Evolutionary conservation across 129 eudicot species (phyloP).

Genomic region (Sambucus nigra): DNA sequence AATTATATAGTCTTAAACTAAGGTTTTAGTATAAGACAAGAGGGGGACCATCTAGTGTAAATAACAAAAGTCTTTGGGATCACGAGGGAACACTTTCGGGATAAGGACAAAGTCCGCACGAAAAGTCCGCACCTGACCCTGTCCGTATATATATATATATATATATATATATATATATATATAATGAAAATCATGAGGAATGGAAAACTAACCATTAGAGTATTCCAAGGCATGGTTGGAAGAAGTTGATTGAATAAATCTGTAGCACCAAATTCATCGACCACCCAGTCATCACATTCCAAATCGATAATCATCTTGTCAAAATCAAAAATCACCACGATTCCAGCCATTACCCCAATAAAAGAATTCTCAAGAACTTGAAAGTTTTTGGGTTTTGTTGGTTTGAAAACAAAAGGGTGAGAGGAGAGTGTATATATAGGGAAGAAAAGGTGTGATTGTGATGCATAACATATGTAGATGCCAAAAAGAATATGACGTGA

Average conservation of each 20-base stretch:
- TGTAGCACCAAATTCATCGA: slow-evolving; percentile 46
- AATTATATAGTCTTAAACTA: too few relatives aligned
- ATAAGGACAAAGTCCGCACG: too few relatives aligned
- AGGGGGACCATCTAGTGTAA: too few relatives aligned
- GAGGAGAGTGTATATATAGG: slow-evolving; percentile 29
- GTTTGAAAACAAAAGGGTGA: not conserved
- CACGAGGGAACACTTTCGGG: too few relatives aligned
- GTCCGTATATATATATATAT: too few relatives aligned
- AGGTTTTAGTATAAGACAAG: too few relatives aligned
- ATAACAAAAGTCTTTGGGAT: too few relatives aligned
- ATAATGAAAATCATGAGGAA: too few relatives aligned
- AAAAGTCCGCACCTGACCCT: too few relatives aligned
- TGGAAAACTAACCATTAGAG: slow-evolving; percentile 48
- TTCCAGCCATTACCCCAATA: slow-evolving; percentile 32
- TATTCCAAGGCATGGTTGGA: slow-evolving; percentile 84
- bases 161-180: too few relatives aligned
- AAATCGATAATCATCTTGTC: slow-evolving; percentile 75
- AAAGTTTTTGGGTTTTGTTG: not conserved
- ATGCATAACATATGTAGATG: slow-evolving; percentile 21
- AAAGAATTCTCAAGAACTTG: not conserved
- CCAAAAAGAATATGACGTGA: slow-evolving; percentile 42
- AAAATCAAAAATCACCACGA: slow-evolving; percentile 74
- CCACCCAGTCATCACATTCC: slow-evolving; percentile 80
- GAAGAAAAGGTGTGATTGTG: not conserved
- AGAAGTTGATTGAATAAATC: slow-evolving; percentile 52